phyloP scores from a whole-genome alignment of 768 basidiomycete genomes.

The Chalciporus chontae region DNA sequence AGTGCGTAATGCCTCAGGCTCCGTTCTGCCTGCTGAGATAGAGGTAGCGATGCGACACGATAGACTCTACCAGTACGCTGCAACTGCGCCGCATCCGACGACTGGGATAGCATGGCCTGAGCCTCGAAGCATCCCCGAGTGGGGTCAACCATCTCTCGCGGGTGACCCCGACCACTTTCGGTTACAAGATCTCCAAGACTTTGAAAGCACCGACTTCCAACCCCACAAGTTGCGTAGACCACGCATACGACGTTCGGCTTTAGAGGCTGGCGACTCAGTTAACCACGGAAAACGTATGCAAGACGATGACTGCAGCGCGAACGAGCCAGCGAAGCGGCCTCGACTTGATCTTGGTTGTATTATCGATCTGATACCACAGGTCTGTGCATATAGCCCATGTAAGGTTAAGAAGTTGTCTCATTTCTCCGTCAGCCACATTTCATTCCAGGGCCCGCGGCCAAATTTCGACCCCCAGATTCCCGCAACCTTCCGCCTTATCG shows the following conservation, averaged over 20 bases:
- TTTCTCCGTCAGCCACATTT: slow-evolving; percentile 16
- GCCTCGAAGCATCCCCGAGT: slow-evolving; percentile 28
- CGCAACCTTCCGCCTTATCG: slow-evolving; percentile 30
- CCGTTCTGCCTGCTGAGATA: slow-evolving; percentile 5
- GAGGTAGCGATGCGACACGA: slow-evolving; percentile 14
- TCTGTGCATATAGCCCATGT: slow-evolving; percentile 23
- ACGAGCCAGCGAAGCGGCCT: slow-evolving; percentile 29
- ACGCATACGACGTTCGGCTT: neutral
- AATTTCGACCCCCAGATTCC: slow-evolving; percentile 16
- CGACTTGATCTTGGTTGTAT: slow-evolving; percentile 36
- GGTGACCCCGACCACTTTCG: slow-evolving; percentile 36
- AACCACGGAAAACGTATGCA: slow-evolving; percentile 10
- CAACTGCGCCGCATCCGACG: slow-evolving; percentile 15
- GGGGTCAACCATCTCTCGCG: slow-evolving; percentile 33
- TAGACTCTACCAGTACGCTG: slow-evolving; percentile 22
- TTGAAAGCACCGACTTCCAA: slow-evolving; percentile 35
- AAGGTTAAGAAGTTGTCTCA: slow-evolving; percentile 10
- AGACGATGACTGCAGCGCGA: neutral
- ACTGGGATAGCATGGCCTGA: neutral
- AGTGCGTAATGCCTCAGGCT: slow-evolving; percentile 14
- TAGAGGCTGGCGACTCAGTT: neutral
- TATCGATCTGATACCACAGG: slow-evolving; percentile 43
- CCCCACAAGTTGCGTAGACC: slow-evolving; percentile 1
- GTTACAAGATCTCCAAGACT: slow-evolving; percentile 42
- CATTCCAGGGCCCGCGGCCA: slow-evolving; percentile 14